These are phyloP conservation scores for Vanrija sp. DNA, from an alignment of 1,284 basidiomycete species.

Conservation along the genomic window DNA sequence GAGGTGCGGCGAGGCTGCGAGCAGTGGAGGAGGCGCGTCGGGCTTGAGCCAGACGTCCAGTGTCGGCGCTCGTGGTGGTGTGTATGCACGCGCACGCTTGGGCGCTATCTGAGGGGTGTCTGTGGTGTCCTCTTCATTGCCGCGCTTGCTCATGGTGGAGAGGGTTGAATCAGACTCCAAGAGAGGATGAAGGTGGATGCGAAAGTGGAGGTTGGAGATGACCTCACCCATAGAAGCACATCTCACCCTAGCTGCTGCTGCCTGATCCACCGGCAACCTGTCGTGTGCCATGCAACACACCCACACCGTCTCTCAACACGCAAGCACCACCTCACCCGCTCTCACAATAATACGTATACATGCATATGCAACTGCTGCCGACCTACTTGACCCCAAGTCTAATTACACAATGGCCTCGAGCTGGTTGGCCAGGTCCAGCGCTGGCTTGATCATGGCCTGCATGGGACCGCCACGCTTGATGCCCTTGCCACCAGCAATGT, in stretches of 20 bases:
- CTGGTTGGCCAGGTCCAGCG: constrained; percentile 44
- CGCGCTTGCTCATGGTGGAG: constrained; percentile 4
- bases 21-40: constrained; percentile 18
- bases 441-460: constrained; percentile 45
- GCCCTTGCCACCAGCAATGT: constrained; percentile 27
- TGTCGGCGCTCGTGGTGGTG: constrained; percentile 8
- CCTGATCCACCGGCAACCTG: too few species aligned
- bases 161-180: not conserved
- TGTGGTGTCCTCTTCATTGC: not conserved
- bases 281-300: not conserved
- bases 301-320: too few species aligned
- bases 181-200: not conserved
- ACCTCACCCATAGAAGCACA: not conserved
- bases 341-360: constrained; percentile 17
- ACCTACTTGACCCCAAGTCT: not conserved
- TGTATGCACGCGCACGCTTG: constrained; percentile 13
- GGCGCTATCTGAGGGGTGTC: not conserved
- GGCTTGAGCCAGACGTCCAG: constrained; percentile 44
- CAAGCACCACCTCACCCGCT: too few species aligned
- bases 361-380: constrained; percentile 8
- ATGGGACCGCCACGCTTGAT: constrained; percentile 38
- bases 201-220: not conserved
- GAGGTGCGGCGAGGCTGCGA: constrained; percentile 33
- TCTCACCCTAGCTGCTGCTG: too few species aligned
- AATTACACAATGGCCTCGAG: constrained; percentile 48